A percentile compares a stretch with the other conserved stretches of the same genome.
phyloP scores from a whole-genome alignment of 495 filamentous ascomycete genomes.

The Xylaria longipes region DNA sequence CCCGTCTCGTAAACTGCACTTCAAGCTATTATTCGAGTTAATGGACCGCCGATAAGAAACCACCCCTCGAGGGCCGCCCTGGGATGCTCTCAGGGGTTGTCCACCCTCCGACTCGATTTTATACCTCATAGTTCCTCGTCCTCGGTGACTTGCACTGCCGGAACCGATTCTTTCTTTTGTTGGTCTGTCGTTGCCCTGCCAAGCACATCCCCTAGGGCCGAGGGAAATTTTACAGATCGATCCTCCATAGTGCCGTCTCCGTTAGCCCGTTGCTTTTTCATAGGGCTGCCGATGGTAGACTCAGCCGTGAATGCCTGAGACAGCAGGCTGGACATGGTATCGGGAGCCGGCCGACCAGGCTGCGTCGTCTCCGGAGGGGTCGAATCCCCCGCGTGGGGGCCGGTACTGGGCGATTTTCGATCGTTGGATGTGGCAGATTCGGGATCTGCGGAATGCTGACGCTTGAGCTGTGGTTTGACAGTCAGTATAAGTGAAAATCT shows the following conservation, averaged over 20 bases:
- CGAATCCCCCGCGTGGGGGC: conserved; percentile 37
- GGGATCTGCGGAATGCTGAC: conserved; percentile 87
- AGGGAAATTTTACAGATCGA: conserved; percentile 52
- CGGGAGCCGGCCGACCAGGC: conserved; percentile 37
- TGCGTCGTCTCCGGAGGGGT: conserved; percentile 47
- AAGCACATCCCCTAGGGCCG: conserved; percentile 53
- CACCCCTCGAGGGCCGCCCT: not conserved
- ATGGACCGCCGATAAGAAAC: not conserved
- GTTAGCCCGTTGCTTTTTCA: conserved; percentile 83
- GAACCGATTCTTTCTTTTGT: conserved; percentile 39
- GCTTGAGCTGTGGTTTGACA: conserved; percentile 75
- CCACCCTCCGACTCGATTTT: not conserved
- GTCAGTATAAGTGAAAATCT: conserved; percentile 30
- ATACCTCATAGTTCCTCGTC: conserved; percentile 41
- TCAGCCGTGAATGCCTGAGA: conserved; percentile 55
- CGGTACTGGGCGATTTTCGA: conserved; percentile 49
- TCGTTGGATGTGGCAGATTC: conserved; percentile 51
- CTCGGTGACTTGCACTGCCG: conserved; percentile 29
- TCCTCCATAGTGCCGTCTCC: conserved; percentile 65
- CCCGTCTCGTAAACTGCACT: not conserved
- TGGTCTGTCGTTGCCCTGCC: conserved; percentile 51
- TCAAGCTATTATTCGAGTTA: not conserved
- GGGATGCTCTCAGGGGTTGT: not conserved
- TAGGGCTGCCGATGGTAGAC: conserved; percentile 72
- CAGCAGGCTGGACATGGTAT: conserved; percentile 50